Conservation (phyloP, 2,329 filamentous ascomycete genomes). For the Calycina herbarum region DNA sequence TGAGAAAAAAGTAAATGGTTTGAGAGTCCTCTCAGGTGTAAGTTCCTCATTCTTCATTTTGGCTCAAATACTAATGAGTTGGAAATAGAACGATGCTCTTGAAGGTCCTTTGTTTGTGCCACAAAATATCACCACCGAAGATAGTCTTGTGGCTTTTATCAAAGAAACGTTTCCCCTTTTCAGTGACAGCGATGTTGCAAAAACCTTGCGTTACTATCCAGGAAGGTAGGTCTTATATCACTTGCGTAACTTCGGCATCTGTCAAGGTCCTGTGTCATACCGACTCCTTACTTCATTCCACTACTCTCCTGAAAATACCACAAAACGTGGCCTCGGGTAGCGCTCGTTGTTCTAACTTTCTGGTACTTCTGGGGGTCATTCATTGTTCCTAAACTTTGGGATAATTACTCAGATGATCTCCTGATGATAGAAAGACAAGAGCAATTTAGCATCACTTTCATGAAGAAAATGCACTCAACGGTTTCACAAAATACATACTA, state of each 20-base stretch:
- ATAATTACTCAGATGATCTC: too few relatives aligned
- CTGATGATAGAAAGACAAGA: too few relatives aligned
- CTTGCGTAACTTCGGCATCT: neutral
- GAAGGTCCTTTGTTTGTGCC: slow-evolving; percentile 43
- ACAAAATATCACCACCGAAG: slow-evolving; percentile 38
- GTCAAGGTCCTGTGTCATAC: neutral
- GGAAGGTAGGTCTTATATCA: neutral
- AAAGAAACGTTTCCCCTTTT: neutral
- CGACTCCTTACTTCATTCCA: neutral
- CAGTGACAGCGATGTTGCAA: neutral
- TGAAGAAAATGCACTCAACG: too few relatives aligned
- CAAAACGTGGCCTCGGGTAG: too few relatives aligned
- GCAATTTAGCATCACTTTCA: too few relatives aligned
- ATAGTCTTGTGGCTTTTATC: slow-evolving; percentile 29
- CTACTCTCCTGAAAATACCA: neutral
- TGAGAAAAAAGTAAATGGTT: slow-evolving; percentile 36
- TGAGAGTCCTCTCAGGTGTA: slow-evolving; percentile 27
- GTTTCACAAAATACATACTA: neutral
- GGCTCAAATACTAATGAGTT: neutral
- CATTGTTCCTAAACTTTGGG: too few relatives aligned
- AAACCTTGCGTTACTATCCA: neutral
- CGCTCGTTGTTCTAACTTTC: too few relatives aligned
- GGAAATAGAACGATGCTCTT: slow-evolving; percentile 39
- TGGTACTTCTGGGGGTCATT: too few relatives aligned
- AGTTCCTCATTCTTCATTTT: neutral